Conservation (phyloP, 768 basidiomycete genomes). For the Suillus plorans region DNA sequence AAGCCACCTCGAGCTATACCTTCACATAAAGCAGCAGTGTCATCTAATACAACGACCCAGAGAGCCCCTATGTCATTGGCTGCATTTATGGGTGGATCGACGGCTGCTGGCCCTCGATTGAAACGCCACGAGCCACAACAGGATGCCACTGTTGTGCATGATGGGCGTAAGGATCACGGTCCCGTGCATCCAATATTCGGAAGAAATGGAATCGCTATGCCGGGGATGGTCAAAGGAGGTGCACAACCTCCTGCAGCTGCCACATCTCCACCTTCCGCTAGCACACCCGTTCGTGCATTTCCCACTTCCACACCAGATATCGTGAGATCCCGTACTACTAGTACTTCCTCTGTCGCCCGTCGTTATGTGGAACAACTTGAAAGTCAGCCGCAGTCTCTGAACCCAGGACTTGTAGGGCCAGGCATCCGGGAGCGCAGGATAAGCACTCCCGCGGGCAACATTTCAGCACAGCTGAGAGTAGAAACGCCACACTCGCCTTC, state of each 20-base stretch:
- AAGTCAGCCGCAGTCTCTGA: slow-evolving; percentile 33
- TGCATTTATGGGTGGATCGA: slow-evolving; percentile 74
- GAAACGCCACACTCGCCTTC: slow-evolving; percentile 17
- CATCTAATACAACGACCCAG: slow-evolving; percentile 24
- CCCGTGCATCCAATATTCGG: slow-evolving; percentile 77
- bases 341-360: slow-evolving; percentile 35
- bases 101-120: slow-evolving; percentile 68
- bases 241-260: slow-evolving; percentile 10
- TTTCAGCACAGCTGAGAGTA: slow-evolving; percentile 17
- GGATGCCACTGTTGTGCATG: slow-evolving; percentile 66
- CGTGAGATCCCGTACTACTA: slow-evolving; percentile 30
- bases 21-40: slow-evolving; percentile 12
- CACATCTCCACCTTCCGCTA: slow-evolving; percentile 4
- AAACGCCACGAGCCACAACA: slow-evolving; percentile 72
- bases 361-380: slow-evolving; percentile 39
- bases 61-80: slow-evolving; percentile 67
- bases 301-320: slow-evolving; percentile 17
- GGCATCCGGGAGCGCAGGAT: slow-evolving; percentile 49
- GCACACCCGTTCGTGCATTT: slow-evolving; percentile 1
- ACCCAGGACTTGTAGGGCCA: slow-evolving; percentile 22
- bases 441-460: slow-evolving; percentile 41
- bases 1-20: slow-evolving; percentile 12
- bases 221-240: slow-evolving; percentile 50
- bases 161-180: slow-evolving; percentile 52
- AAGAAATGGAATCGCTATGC: slow-evolving; percentile 72